phyloP scores from a whole-genome alignment of 805 yeast species.

The Metschnikowia cubensis region DNA sequence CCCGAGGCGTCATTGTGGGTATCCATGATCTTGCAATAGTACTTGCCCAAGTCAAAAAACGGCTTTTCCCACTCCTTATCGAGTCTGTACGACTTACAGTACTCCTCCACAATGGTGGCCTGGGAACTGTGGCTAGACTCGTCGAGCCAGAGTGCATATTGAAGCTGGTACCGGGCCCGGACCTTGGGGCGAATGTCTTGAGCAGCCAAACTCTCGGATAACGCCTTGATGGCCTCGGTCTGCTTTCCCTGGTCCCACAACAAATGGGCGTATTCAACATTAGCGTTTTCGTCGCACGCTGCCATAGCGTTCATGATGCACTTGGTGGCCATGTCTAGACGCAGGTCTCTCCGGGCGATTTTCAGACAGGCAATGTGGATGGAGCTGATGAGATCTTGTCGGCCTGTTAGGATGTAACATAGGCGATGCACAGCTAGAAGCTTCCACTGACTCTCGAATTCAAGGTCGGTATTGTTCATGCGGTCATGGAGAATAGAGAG shows the following conservation, averaged over 20 bases:
- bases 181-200: conserved; percentile 12
- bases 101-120: conserved; percentile 65
- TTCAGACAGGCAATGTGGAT: conserved; percentile 58
- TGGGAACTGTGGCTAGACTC: conserved; percentile 79
- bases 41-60: conserved; percentile 73
- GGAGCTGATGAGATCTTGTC: conserved; percentile 39
- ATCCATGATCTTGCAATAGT: conserved; percentile 73
- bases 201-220: conserved; percentile 40
- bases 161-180: conserved; percentile 53
- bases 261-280: conserved; percentile 73
- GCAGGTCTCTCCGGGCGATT: conserved; percentile 61
- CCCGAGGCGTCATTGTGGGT: conserved; percentile 52
- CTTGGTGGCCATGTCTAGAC: conserved; percentile 69
- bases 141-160: conserved; percentile 87
- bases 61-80: conserved; percentile 72
- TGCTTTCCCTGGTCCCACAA: conserved; percentile 89
- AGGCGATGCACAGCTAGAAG: conserved; percentile 58
- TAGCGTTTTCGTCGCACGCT: conserved; percentile 43
- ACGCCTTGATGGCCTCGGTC: conserved; percentile 71
- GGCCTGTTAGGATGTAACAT: conserved; percentile 25
- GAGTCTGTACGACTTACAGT: conserved; percentile 51
- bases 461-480: conserved; percentile 34
- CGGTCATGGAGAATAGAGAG: conserved; percentile 26
- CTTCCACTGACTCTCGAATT: conserved; percentile 56
- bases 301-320: conserved; percentile 59